Conservation (phyloP, 1,139 yeast species). For the Scheffersomyces lignicola region DNA sequence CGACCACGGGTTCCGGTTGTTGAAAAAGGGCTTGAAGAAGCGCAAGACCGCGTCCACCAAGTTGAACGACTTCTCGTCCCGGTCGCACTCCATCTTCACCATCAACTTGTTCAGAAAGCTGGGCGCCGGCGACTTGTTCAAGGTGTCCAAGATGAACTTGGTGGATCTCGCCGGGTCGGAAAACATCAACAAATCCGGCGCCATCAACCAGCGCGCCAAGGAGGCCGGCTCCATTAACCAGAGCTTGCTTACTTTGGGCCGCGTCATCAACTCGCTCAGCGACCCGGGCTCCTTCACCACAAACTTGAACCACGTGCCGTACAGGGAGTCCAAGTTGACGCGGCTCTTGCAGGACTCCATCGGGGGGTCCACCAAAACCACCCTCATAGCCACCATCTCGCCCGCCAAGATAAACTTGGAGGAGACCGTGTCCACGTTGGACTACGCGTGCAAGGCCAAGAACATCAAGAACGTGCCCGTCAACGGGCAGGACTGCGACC, state of each 20-base stretch:
- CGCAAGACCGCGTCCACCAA: constrained; percentile 70
- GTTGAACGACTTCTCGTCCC: constrained; percentile 66
- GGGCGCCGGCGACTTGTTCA: constrained; percentile 37
- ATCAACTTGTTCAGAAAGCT: constrained; percentile 54
- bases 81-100: constrained; percentile 75
- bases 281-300: constrained; percentile 14
- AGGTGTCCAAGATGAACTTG: constrained; percentile 67
- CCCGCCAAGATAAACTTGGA: constrained; percentile 74
- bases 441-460: constrained; percentile 82
- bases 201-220: constrained; percentile 72
- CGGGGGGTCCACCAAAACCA: constrained; percentile 81
- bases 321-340: constrained; percentile 81
- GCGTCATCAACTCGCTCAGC: constrained; percentile 73
- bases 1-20: constrained; percentile 51
- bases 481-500: constrained; percentile 48
- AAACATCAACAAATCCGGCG: constrained; percentile 78
- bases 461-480: constrained; percentile 76
- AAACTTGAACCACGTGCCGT: constrained; percentile 60
- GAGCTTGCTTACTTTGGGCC: constrained; percentile 75
- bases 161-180: constrained; percentile 92
- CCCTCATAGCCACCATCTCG: constrained; percentile 78
- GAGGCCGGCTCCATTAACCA: constrained; percentile 91
- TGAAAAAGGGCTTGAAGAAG: constrained; percentile 55
- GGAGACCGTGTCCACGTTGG: constrained; percentile 80
- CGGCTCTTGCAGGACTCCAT: constrained; percentile 77